Percentiles rank a stretch among this genome's conserved stretches.
Evolutionary conservation across 305 asterid genomes (phyloP).

Genomic region (Fraxinus dipetala): DNA sequence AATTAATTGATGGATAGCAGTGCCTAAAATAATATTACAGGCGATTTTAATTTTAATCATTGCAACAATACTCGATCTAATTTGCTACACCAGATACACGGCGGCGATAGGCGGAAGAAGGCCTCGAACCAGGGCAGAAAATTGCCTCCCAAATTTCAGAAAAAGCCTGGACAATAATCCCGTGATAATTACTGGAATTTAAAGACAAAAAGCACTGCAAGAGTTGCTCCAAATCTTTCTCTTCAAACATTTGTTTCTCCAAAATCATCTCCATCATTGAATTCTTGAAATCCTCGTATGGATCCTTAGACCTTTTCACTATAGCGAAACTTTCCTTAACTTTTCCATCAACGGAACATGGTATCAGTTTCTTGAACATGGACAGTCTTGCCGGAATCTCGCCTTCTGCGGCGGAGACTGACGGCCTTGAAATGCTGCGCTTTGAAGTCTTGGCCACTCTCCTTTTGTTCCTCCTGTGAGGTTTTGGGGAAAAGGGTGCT

Average conservation of each 20-base stretch:
- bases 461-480: slow-evolving; percentile 33
- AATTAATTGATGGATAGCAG: background rate
- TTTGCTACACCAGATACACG: slow-evolving; percentile 3
- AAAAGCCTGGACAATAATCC: slow-evolving; percentile 56
- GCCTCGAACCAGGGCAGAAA: slow-evolving; percentile 28
- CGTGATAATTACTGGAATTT: slow-evolving; percentile 59
- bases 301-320: slow-evolving; percentile 65
- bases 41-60: background rate
- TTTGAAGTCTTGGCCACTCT: slow-evolving; percentile 21
- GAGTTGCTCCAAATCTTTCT: slow-evolving; percentile 57
- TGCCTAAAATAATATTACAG: background rate
- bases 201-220: slow-evolving; percentile 68
- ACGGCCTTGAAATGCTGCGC: slow-evolving; percentile 22
- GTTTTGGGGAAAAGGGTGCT: slow-evolving; percentile 1
- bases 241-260: slow-evolving; percentile 75
- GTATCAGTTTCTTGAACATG: slow-evolving; percentile 58
- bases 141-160: slow-evolving; percentile 55
- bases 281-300: slow-evolving; percentile 70
- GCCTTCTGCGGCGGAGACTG: slow-evolving; percentile 22
- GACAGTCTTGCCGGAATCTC: slow-evolving; percentile 69
- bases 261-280: slow-evolving; percentile 88
- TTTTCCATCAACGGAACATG: slow-evolving; percentile 65
- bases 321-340: slow-evolving; percentile 85
- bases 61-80: background rate
- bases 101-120: slow-evolving; percentile 11